A percentile compares a stretch with the other conserved stretches of the same genome.
Conservation (phyloP, 1,139 yeast genomes). For the Saccharomycopsis hybrid region DNA sequence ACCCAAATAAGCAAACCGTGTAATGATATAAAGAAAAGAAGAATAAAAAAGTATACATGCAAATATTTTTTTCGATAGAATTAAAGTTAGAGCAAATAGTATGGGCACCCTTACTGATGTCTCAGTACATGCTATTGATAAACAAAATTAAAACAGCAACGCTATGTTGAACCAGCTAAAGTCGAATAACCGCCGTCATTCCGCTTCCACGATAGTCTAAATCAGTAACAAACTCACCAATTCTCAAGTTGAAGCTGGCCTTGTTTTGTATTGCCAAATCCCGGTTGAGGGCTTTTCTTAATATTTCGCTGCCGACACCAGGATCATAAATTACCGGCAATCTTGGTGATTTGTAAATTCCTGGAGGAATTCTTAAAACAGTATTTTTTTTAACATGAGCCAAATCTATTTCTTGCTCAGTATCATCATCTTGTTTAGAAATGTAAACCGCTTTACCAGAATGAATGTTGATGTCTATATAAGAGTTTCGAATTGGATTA, state of each 20-base stretch:
- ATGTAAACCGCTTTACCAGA: constrained; percentile 26
- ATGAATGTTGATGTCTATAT: constrained; percentile 25
- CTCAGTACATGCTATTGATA: too few relatives aligned
- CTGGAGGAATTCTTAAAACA: constrained; percentile 34
- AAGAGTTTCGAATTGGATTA: constrained; percentile 19
- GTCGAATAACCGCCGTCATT: constrained; percentile 26
- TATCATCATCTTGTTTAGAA: constrained; percentile 21
- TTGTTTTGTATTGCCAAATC: constrained; percentile 35
- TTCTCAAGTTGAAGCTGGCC: constrained; percentile 30
- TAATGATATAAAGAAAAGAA: too few relatives aligned
- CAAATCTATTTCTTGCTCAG: constrained; percentile 31
- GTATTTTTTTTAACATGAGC: constrained; percentile 34
- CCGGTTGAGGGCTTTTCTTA: constrained; percentile 37
- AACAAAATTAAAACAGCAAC: too few relatives aligned
- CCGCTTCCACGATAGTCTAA: constrained; percentile 35
- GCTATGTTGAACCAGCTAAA: neutral
- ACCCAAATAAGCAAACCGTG: too few relatives aligned
- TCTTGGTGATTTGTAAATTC: constrained; percentile 34
- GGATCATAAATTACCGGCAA: constrained; percentile 34
- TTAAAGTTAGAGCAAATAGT: too few relatives aligned
- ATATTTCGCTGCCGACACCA: constrained; percentile 35
- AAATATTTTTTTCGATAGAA: too few relatives aligned
- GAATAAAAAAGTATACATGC: too few relatives aligned
- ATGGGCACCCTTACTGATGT: too few relatives aligned
- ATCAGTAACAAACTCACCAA: constrained; percentile 32